Conservation (phyloP, 257 asterid genomes). For the Nicotiana tomentosiformis region DNA sequence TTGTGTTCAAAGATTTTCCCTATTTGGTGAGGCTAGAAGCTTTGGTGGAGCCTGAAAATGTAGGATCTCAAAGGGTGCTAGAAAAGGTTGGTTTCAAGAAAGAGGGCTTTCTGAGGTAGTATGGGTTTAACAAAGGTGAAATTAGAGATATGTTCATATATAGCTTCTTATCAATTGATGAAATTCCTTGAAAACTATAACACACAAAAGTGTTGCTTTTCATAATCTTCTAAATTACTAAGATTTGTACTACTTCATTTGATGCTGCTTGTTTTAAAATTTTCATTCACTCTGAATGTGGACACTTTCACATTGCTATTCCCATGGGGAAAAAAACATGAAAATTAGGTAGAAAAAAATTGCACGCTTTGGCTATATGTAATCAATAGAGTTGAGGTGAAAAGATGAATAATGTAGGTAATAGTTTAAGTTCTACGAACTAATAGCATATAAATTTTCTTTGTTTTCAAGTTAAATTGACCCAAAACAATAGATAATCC, state of each 20-base stretch:
- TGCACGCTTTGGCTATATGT: not conserved
- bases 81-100: slow-evolving; percentile 58
- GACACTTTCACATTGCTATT: not conserved
- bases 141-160: slow-evolving; percentile 53
- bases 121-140: slow-evolving; percentile 57
- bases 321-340: not conserved
- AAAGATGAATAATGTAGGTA: not conserved
- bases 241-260: not conserved
- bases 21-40: slow-evolving; percentile 60
- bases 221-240: not conserved
- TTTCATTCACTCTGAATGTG: not conserved
- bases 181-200: slow-evolving; percentile 6
- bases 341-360: too few species aligned
- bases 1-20: slow-evolving; percentile 38
- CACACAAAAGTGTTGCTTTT: not conserved
- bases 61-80: slow-evolving; percentile 55
- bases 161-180: slow-evolving; percentile 46
- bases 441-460: not conserved
- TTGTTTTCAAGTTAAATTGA: not conserved
- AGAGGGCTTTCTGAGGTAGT: slow-evolving; percentile 60
- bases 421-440: not conserved
- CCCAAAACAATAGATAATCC: not conserved
- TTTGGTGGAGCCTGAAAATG: slow-evolving; percentile 59
- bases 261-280: not conserved
- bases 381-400: not conserved